Evolutionary conservation across 208 protist genomes (phyloP).

Genomic region (Naegleria gruberi): DNA sequence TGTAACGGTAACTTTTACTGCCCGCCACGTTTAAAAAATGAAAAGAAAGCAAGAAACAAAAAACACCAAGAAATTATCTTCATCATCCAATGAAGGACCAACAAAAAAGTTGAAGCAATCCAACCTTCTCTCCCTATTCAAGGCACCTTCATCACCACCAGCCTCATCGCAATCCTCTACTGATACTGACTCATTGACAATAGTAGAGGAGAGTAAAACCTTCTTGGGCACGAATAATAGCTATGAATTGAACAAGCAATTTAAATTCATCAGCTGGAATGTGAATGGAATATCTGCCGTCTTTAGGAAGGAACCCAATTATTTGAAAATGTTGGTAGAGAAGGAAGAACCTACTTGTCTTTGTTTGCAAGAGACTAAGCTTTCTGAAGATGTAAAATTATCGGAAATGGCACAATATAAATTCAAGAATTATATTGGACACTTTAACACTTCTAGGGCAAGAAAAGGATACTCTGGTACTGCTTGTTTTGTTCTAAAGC

Average conservation of each 20-base stretch:
- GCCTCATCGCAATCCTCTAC: no score
- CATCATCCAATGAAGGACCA: no score
- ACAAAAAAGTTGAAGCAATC: no score
- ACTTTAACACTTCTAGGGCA: conserved; percentile 56
- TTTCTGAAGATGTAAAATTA: conserved; percentile 55
- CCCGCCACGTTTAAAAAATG: no score
- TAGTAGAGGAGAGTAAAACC: no score
- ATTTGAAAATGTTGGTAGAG: conserved; percentile 48
- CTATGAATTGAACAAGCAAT: conserved; percentile 53
- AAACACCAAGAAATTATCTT: no score
- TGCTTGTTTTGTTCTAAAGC: conserved; percentile 38
- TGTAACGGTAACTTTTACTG: no score
- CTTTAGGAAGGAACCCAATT: conserved; percentile 49
- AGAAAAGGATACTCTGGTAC: conserved; percentile 77
- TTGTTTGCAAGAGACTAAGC: conserved; percentile 81
- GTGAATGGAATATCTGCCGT: conserved; percentile 72
- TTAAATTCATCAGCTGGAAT: conserved; percentile 83
- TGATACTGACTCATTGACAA: no score
- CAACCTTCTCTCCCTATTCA: no score
- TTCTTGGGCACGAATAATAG: not conserved
- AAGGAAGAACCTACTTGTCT: conserved; percentile 65
- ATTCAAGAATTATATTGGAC: conserved; percentile 57
- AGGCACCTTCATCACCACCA: no score
- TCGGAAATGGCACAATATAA: conserved; percentile 37
- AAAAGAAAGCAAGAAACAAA: no score